These are phyloP conservation scores for Phlyctochytrium arcticum DNA, from an alignment of 192 early-diverging fungal genomes.

Conservation along the genomic window DNA sequence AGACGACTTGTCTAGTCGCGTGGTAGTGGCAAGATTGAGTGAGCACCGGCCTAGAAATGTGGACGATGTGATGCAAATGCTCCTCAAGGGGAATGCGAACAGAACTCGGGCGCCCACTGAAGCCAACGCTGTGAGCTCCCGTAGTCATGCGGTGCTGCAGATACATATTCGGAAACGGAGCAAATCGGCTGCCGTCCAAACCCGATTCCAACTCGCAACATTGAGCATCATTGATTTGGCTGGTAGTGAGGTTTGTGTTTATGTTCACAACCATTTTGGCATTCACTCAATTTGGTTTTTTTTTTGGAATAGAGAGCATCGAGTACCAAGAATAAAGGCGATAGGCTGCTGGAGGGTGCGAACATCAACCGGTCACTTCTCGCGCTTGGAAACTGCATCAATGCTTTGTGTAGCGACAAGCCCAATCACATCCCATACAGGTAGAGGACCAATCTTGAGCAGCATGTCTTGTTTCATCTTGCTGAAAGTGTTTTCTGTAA, in stretches of 20 bases:
- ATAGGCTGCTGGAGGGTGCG: slow-evolving; percentile 65
- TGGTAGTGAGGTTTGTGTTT: slow-evolving; percentile 54
- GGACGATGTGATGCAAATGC: slow-evolving; percentile 41
- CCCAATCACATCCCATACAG: slow-evolving; percentile 58
- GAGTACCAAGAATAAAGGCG: slow-evolving; percentile 53
- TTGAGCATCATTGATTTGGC: slow-evolving; percentile 76
- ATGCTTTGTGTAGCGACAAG: slow-evolving; percentile 55
- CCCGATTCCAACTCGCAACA: slow-evolving; percentile 21
- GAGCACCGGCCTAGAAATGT: slow-evolving; percentile 61
- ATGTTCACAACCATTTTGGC: too few species aligned
- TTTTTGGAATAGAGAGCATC: slow-evolving; percentile 32
- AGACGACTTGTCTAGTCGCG: slow-evolving; percentile 54
- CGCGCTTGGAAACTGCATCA: slow-evolving; percentile 76
- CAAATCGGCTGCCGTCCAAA: neutral
- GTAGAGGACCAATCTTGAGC: too few species aligned
- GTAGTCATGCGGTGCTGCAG: slow-evolving; percentile 77
- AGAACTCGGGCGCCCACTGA: slow-evolving; percentile 73
- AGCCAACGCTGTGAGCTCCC: slow-evolving; percentile 69
- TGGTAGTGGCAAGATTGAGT: slow-evolving; percentile 67
- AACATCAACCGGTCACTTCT: slow-evolving; percentile 76
- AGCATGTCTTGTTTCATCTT: too few species aligned
- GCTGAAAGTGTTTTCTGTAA: slow-evolving; percentile 41
- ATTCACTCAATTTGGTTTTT: too few species aligned
- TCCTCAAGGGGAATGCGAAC: slow-evolving; percentile 60
- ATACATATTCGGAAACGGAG: slow-evolving; percentile 32